Base-by-base conservation (phyloP, 2,329 filamentous ascomycete genomes). In the Huntiella abstrusa region DNA sequence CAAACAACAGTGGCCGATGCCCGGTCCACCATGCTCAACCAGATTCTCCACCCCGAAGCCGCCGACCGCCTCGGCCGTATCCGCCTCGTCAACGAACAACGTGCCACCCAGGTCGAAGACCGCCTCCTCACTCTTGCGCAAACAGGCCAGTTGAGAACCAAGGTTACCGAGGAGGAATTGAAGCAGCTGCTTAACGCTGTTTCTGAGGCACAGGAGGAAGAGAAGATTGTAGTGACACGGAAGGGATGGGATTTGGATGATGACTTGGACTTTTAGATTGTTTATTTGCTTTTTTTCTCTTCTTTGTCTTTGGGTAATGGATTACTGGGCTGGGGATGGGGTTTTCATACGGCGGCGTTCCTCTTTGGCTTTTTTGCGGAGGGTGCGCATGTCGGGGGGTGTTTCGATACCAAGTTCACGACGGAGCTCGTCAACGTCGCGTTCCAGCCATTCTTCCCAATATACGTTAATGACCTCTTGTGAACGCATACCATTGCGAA, bases 11-110 rank as follows among this genome's bases (percentile, higher is more conserved):
- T 37, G 54, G 71, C 74, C 53, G 83, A 88, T 60, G 79, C 80
- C 35, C 81, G 85, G 50, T 68, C 77, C 56, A 71, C 75, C 50
- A 81, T 95, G 55, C 78, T 98, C 52, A 75, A 73, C 55, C 91
- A 96, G 64, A 96, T 98, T 67, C 83, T 98, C 51, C 80, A 87
- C 56, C 91, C 91, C 54, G 85, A 88, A 58, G 91, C 91, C 13
- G 83, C 85, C 51, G 91, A 98, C 65, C 83, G 91, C 11, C 73
- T 98, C 1, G 85, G 84, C 48, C 84, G 91, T 53, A 96, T 98
- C 65, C 81, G 88, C 33, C 77, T 98, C 51, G 91, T 98, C 58
- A 96, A 96, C 65, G 85, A 87, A 60, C 79, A 80, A 55, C 83
- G 91, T 56, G 91, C 91, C 33, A 74, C 72, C 51, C 86, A 95